Conservation (phyloP, 2,329 filamentous ascomycete species). For the Mycocentrospora acerina region DNA sequence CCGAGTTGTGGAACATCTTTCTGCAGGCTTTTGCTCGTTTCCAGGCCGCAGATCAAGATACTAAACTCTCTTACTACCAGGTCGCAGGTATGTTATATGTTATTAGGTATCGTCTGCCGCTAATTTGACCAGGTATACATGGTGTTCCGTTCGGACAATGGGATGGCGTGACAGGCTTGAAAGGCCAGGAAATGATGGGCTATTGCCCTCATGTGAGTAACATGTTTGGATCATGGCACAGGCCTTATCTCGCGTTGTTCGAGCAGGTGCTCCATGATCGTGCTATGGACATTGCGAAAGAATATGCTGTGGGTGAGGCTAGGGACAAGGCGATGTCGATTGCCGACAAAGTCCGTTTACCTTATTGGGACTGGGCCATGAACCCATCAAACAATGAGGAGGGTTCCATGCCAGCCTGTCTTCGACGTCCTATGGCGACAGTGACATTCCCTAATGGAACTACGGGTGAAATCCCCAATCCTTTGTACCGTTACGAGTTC, state of each 20-base stretch:
- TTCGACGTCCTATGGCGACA: conserved; percentile 17
- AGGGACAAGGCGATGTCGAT: conserved; percentile 23
- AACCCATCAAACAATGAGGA: conserved; percentile 22
- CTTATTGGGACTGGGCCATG: conserved; percentile 40
- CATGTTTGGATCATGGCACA: conserved; percentile 35
- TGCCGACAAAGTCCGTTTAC: conserved; percentile 31
- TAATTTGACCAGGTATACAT: conserved; percentile 27
- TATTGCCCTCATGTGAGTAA: conserved; percentile 36
- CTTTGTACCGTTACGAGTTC: conserved; percentile 32
- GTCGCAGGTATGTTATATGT: conserved; percentile 25
- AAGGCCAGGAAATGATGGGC: conserved; percentile 25
- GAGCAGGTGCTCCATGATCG: conserved; percentile 35
- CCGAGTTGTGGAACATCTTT: conserved; percentile 35
- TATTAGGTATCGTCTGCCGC: background rate
- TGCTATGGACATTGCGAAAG: conserved; percentile 32
- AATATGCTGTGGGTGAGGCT: conserved; percentile 25
- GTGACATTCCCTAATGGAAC: conserved; percentile 35
- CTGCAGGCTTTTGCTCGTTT: conserved; percentile 32
- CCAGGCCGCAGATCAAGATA: conserved; percentile 33
- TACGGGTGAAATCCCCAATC: conserved; percentile 24
- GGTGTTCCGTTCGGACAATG: conserved; percentile 33
- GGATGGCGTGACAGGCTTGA: conserved; percentile 25
- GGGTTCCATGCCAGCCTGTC: conserved; percentile 26
- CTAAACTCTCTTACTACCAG: conserved; percentile 35
- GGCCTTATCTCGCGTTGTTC: conserved; percentile 36